Evolutionary conservation across 768 basidiomycete species (phyloP).

Genomic region (Tylopilus vinaceipallidus): DNA sequence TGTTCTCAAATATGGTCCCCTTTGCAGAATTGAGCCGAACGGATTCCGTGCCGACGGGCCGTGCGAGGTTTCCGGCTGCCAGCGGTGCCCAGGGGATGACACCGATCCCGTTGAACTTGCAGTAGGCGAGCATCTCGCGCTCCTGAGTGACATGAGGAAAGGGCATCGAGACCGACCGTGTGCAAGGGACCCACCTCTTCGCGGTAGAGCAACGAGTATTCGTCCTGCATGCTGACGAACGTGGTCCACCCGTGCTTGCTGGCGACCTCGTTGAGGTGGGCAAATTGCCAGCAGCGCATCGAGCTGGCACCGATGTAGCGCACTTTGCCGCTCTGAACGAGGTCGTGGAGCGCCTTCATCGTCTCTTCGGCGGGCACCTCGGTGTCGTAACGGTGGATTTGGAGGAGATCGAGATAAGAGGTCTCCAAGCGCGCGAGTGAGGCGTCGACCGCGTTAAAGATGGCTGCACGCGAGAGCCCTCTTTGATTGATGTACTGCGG

Average conservation of each 20-base stretch:
- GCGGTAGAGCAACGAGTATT: constrained; percentile 51
- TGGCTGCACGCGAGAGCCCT: constrained; percentile 31
- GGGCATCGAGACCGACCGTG: not conserved
- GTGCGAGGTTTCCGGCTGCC: constrained; percentile 37
- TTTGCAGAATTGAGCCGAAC: constrained; percentile 10
- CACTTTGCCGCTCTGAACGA: constrained; percentile 46
- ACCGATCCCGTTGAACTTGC: constrained; percentile 45
- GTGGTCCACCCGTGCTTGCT: too few species aligned
- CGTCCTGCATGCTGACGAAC: constrained; percentile 56
- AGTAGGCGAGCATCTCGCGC: constrained; percentile 44
- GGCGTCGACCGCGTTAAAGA: constrained; percentile 34
- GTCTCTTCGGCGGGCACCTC: too few species aligned
- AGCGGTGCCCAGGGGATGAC: constrained; percentile 52
- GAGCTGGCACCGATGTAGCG: constrained; percentile 49
- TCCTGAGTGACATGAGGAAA: constrained; percentile 31
- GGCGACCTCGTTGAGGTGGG: constrained; percentile 43
- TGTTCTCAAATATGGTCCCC: constrained; percentile 26
- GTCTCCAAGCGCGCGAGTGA: constrained; percentile 35
- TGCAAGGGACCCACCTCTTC: constrained; percentile 39
- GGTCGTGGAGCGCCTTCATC: too few species aligned
- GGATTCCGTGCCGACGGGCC: constrained; percentile 33
- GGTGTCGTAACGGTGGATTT: too few species aligned
- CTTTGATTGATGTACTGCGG: constrained; percentile 25
- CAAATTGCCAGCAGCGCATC: constrained; percentile 45
- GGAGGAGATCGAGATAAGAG: too few species aligned